Conservation (phyloP, 2,329 filamentous ascomycete genomes). For the Penicillium occitanis region DNA sequence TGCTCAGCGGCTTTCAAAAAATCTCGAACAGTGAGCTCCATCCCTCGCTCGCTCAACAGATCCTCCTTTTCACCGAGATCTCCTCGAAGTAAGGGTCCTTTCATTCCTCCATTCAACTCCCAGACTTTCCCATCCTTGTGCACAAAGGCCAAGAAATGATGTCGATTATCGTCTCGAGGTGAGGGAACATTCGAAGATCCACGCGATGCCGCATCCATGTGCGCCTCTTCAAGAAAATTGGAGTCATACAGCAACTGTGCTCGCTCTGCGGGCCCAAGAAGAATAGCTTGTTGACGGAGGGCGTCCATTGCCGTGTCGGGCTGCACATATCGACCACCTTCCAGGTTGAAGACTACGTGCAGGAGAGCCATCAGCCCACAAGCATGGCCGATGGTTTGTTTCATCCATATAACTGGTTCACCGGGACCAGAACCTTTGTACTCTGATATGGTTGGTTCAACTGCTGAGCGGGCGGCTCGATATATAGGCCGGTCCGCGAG, state of each 20-base stretch:
- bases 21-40: constrained; percentile 30
- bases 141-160: constrained; percentile 38
- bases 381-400: constrained; percentile 58
- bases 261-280: constrained; percentile 2
- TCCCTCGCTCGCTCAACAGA: constrained; percentile 30
- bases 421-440: constrained; percentile 50
- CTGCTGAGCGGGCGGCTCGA: constrained; percentile 8
- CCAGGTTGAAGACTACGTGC: constrained; percentile 53
- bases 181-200: constrained; percentile 13
- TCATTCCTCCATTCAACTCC: constrained; percentile 36
- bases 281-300: constrained; percentile 6
- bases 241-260: constrained; percentile 19
- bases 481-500: constrained; percentile 5
- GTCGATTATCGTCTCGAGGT: constrained; percentile 3
- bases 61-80: constrained; percentile 32
- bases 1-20: constrained; percentile 14
- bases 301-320: constrained; percentile 9
- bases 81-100: constrained; percentile 34
- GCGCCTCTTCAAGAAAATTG: constrained; percentile 13
- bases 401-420: constrained; percentile 60
- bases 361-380: constrained; percentile 60
- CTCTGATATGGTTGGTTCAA: constrained; percentile 4
- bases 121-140: constrained; percentile 35
- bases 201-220: constrained; percentile 15
- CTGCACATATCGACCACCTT: constrained; percentile 23